Conservation (phyloP, 768 basidiomycete species). For the Podaxis sp. region DNA sequence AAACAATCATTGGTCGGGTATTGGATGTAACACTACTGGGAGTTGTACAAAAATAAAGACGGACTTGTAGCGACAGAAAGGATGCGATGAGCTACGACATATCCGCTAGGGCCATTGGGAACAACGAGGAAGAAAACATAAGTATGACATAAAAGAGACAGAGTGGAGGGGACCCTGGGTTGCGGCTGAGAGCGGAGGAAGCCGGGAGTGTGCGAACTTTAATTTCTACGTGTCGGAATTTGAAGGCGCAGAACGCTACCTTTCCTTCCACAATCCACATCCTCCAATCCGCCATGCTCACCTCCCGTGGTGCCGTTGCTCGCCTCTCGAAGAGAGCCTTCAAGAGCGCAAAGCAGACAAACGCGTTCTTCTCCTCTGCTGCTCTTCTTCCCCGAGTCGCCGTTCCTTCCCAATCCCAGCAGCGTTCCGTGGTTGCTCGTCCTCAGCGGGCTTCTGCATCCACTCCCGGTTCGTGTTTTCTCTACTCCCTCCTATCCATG, state of each 20-base stretch:
- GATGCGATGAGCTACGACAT: background rate
- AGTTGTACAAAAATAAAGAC: background rate
- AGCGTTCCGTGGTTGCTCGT: constrained; percentile 48
- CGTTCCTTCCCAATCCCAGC: constrained; percentile 42
- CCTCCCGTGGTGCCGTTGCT: constrained; percentile 81
- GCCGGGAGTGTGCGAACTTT: constrained; percentile 50
- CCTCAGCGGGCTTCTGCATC: constrained; percentile 47
- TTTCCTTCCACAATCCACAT: constrained; percentile 28
- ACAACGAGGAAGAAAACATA: background rate
- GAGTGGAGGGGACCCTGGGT: background rate
- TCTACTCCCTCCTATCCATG: constrained; percentile 17
- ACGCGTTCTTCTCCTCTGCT: constrained; percentile 80
- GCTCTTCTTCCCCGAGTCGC: constrained; percentile 58
- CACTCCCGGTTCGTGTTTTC: constrained; percentile 49
- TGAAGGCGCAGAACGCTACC: constrained; percentile 24
- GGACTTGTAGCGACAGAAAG: background rate
- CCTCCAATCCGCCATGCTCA: constrained; percentile 67
- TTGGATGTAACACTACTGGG: background rate
- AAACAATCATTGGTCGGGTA: background rate
- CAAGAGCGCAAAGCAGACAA: constrained; percentile 71
- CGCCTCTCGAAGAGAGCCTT: constrained; percentile 85
- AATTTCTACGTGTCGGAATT: constrained; percentile 47
- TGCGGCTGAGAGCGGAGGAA: constrained; percentile 34
- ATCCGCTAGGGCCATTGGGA: background rate
- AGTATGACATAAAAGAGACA: constrained; percentile 5